A percentile compares a stretch with the other conserved stretches of the same genome.
Conservation (phyloP, 257 asterid genomes). For the Echites panduratus region DNA sequence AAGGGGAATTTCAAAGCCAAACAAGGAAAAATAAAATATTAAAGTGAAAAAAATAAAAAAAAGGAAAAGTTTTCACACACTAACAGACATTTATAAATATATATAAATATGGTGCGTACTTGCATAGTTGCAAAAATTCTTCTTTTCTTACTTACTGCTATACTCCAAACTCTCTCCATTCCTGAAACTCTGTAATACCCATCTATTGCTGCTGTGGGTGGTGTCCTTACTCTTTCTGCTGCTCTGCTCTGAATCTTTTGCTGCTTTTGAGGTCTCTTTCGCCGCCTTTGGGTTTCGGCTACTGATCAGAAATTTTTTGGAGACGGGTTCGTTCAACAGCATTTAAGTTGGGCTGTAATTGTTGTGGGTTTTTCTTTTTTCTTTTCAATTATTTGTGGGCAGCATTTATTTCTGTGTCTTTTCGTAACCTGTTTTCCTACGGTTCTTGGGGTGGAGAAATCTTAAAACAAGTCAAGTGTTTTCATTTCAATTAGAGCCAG, state of each 20-base stretch:
- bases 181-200: background rate
- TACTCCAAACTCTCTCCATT: background rate
- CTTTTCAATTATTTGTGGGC: slow-evolving; percentile 9
- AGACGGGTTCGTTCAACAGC: slow-evolving; percentile 7
- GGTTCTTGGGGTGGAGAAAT: slow-evolving; percentile 1
- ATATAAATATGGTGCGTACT: slow-evolving; percentile 12
- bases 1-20: slow-evolving; percentile 20
- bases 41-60: background rate
- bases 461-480: background rate
- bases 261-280: slow-evolving; percentile 29
- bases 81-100: slow-evolving; percentile 12
- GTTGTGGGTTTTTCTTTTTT: background rate
- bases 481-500: background rate
- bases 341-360: slow-evolving; percentile 18
- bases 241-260: slow-evolving; percentile 3
- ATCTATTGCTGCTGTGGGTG: background rate
- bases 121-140: slow-evolving; percentile 5
- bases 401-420: slow-evolving; percentile 16
- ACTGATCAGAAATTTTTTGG: slow-evolving; percentile 17
- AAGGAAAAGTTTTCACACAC: slow-evolving; percentile 7
- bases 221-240: slow-evolving; percentile 4
- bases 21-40: background rate
- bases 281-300: slow-evolving; percentile 32
- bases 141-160: slow-evolving; percentile 8
- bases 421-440: background rate